Evolutionary conservation across 2,329 filamentous ascomycete species (phyloP).

Genomic region (Akanthomyces dipterigenus): DNA sequence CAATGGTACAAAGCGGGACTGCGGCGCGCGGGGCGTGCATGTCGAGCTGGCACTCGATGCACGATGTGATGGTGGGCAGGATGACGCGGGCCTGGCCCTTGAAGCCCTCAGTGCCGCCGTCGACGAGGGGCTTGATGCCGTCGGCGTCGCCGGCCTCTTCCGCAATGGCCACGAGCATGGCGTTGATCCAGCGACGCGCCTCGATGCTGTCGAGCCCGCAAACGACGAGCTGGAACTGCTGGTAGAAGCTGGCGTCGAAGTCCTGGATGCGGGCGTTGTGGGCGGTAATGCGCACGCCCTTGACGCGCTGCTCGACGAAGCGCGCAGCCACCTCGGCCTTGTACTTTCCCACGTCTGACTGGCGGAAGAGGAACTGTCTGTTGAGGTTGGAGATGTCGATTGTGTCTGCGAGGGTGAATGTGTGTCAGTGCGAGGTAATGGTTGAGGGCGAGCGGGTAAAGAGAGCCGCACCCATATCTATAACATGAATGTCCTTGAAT

Average conservation of each 20-base stretch:
- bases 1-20: constrained; percentile 91
- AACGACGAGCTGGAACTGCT: constrained; percentile 89
- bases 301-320: constrained; percentile 85
- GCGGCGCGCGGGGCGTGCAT: constrained; percentile 98
- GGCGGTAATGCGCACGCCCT: constrained; percentile 85
- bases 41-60: constrained; percentile 96
- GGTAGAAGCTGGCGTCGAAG: constrained; percentile 93
- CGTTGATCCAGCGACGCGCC: constrained; percentile 97
- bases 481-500: constrained; percentile 96
- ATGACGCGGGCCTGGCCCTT: constrained; percentile 95
- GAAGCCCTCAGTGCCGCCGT: constrained; percentile 96
- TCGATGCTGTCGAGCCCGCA: constrained; percentile 97
- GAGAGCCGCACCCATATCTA: constrained; percentile 75
- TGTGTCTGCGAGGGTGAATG: constrained; percentile 59
- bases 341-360: constrained; percentile 82
- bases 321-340: constrained; percentile 90
- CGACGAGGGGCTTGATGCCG: constrained; percentile 85
- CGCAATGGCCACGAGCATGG: constrained; percentile 84
- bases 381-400: constrained; percentile 99
- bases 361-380: constrained; percentile 91
- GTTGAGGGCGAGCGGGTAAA: background rate
- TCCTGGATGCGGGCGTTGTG: constrained; percentile 96
- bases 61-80: constrained; percentile 85
- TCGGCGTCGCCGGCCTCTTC: constrained; percentile 66
- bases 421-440: constrained; percentile 8